Percentiles rank a stretch among this genome's conserved stretches.
These are phyloP conservation scores for Tulasnella calospora DNA, from an alignment of 768 basidiomycete genomes.

Conservation along the genomic window DNA sequence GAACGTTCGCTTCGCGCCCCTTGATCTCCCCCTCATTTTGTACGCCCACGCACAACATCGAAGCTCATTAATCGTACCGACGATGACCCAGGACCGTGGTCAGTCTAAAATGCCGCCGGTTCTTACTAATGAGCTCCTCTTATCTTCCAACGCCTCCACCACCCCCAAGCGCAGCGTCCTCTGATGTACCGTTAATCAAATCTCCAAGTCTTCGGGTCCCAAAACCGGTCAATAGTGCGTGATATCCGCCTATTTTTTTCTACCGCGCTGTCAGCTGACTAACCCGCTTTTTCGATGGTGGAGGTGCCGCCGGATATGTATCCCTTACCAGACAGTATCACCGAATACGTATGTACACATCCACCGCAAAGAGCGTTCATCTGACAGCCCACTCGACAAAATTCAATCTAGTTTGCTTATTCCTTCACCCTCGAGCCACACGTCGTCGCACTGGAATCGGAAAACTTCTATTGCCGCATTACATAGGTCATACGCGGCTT, in stretches of 20 bases:
- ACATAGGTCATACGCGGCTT: no score
- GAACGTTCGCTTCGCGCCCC: no score
- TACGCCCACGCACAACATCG: no score
- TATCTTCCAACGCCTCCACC: not conserved
- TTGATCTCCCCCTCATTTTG: no score
- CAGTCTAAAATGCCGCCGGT: not conserved
- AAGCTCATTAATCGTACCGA: not conserved
- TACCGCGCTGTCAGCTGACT: not conserved
- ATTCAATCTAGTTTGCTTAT: slow-evolving; percentile 75
- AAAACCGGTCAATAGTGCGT: slow-evolving; percentile 49
- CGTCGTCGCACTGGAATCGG: slow-evolving; percentile 65
- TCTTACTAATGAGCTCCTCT: not conserved
- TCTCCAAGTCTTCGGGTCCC: slow-evolving; percentile 87
- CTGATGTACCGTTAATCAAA: slow-evolving; percentile 80
- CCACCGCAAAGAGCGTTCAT: slow-evolving; percentile 16
- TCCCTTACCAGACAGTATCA: slow-evolving; percentile 85
- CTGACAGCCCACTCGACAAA: slow-evolving; percentile 15
- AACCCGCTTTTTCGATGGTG: slow-evolving; percentile 43
- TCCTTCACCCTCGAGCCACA: slow-evolving; percentile 92
- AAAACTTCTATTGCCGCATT: slow-evolving; percentile 60
- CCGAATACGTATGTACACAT: slow-evolving; percentile 63
- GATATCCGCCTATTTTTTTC: slow-evolving; percentile 29
- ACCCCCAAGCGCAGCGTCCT: slow-evolving; percentile 50
- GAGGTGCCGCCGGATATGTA: slow-evolving; percentile 87
- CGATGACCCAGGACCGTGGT: slow-evolving; percentile 23